Evolutionary conservation across 257 asterid genomes (phyloP).

Genomic region (Lycium barbarum): DNA sequence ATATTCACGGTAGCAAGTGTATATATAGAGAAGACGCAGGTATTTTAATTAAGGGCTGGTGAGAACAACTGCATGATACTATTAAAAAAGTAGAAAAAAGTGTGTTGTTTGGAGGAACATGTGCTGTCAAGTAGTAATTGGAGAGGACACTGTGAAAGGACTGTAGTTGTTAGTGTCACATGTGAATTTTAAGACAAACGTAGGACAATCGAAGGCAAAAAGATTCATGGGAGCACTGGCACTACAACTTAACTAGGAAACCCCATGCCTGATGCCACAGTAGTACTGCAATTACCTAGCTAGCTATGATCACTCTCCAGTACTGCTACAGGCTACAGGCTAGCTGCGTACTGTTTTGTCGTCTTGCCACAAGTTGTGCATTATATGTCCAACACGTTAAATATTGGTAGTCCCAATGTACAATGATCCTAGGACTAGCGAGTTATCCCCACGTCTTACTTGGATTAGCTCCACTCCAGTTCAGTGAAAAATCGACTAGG

Average conservation of each 20-base stretch:
- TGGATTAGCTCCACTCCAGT: too few relatives aligned
- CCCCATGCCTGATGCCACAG: neutral
- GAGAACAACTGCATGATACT: too few relatives aligned
- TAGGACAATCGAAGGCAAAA: neutral
- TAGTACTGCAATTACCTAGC: too few relatives aligned
- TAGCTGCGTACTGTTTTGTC: too few relatives aligned
- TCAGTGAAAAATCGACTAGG: too few relatives aligned
- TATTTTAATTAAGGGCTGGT: too few relatives aligned
- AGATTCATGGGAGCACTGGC: neutral
- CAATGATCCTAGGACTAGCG: too few relatives aligned
- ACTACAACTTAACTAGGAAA: neutral
- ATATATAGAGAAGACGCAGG: neutral
- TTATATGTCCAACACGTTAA: too few relatives aligned
- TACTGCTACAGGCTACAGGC: too few relatives aligned
- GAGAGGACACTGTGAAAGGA: neutral
- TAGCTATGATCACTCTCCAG: neutral
- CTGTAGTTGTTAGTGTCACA: neutral
- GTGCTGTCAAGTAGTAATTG: neutral
- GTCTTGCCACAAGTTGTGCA: too few relatives aligned
- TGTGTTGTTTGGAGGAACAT: neutral
- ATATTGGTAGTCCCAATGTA: too few relatives aligned
- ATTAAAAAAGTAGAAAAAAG: neutral
- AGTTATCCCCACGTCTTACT: too few relatives aligned
- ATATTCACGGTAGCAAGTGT: neutral
- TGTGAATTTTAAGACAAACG: neutral